Evolutionary conservation across 192 early-diverging fungal species (phyloP).

Genomic region (Chytriomyces sp.): DNA sequence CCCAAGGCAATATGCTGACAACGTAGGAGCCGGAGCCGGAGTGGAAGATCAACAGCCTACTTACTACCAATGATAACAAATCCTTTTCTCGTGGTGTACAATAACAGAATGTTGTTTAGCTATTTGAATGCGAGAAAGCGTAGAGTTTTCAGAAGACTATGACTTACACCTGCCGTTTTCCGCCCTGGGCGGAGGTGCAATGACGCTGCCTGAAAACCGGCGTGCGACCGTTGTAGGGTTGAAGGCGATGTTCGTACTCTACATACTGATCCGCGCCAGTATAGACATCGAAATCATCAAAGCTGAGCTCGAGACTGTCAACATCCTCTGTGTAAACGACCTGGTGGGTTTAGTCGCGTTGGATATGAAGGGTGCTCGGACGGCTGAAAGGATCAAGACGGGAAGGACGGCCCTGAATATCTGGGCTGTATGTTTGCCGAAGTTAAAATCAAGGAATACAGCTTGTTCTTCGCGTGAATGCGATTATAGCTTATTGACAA

Average conservation of each 20-base stretch:
- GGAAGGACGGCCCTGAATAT: conserved; percentile 24
- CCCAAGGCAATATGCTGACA: too few species aligned
- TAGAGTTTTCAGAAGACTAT: too few species aligned
- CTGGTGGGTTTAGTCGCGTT: neutral
- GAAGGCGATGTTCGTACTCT: conserved; percentile 83
- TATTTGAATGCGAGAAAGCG: too few species aligned
- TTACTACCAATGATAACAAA: too few species aligned
- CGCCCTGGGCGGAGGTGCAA: neutral
- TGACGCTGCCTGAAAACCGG: conserved; percentile 85
- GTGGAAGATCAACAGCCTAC: too few species aligned
- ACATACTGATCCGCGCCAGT: conserved; percentile 61
- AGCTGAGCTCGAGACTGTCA: conserved; percentile 87
- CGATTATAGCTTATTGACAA: neutral
- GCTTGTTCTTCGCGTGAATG: neutral
- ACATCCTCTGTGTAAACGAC: conserved; percentile 62
- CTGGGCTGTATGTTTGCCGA: conserved; percentile 47
- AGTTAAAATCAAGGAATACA: conserved; percentile 46
- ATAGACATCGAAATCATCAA: conserved; percentile 87
- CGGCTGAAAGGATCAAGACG: conserved; percentile 15
- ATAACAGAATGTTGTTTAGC: too few species aligned
- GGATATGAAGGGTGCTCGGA: neutral
- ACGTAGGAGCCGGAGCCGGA: too few species aligned
- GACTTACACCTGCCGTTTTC: conserved; percentile 17
- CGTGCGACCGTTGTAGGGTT: conserved; percentile 82
- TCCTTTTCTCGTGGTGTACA: too few species aligned